Evolutionary conservation across 2,329 filamentous ascomycete species (phyloP), one percentile per base, ranked within the genome.

Genomic region (Aspergillus oerlinghausenensis): DNA sequence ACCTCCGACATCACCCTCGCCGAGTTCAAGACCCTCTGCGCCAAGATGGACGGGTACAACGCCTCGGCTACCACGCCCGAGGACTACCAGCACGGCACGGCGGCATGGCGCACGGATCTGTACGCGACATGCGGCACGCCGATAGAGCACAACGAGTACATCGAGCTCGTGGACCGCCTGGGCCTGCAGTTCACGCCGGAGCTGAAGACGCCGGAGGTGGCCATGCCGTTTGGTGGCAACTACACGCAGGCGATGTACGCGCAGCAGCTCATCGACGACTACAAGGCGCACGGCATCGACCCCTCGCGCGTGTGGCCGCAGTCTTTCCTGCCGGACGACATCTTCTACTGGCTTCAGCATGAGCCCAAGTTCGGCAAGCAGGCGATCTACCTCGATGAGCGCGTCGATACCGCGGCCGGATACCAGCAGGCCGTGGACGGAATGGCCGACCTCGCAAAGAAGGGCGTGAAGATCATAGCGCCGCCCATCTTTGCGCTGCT

Each of bases 21-120:
- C 2, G 61, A 63, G 32, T 63, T 63, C 53, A 61, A 62, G 42
- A 51, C 60, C 7, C 60, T 63, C 35, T 63, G 61, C 56, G 60
- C 57, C 4, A 63, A 63, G 54, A 63, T 63, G 61, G 61, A 63
- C 51, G 60, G 60, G 32, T 59, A 53, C 55, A 63, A 63, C 49
- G 42, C 55, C 3, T 51, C 49, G 1, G 61, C 61, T 17, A 60
- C 58, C 1, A 63, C 61, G 4, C 55, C 60, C 1, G 61, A 57
- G 50, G 61, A 63, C 9, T 63, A 63, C 50, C 61, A 63, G 52
- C 58, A 60, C 48, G 61, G 58, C 8, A 60, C 60, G 1, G 58
- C 60, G 9, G 23, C 45, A 35, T 63, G 61, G 61, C 60, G 61
- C 28, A 63, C 61, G 23, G 38, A 51, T 14, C 50, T 59, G 9